Evolutionary conservation across 1,139 yeast genomes (phyloP).

Genomic region (Zygotorulaspora mrakii): DNA sequence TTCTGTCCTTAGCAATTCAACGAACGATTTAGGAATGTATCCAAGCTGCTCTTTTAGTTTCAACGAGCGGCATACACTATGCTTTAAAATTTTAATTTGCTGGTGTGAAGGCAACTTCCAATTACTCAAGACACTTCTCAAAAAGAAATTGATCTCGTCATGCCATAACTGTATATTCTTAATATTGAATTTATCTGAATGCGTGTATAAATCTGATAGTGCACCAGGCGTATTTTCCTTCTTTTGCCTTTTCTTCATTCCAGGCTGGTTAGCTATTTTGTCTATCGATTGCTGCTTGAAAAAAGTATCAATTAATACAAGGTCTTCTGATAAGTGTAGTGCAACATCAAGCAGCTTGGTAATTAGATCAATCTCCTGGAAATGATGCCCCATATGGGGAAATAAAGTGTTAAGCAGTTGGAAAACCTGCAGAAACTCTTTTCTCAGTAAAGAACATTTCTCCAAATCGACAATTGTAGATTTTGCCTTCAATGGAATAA

Average conservation of each 20-base stretch:
- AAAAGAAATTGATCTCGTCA: slow-evolving; percentile 45
- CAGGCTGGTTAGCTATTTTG: slow-evolving; percentile 13
- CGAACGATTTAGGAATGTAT: slow-evolving; percentile 34
- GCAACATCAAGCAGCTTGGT: slow-evolving; percentile 39
- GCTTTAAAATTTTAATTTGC: slow-evolving; percentile 58
- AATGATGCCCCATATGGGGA: slow-evolving; percentile 32
- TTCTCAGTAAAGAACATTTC: slow-evolving; percentile 30
- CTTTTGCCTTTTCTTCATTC: slow-evolving; percentile 39
- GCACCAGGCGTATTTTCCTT: slow-evolving; percentile 44
- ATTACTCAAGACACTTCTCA: slow-evolving; percentile 47
- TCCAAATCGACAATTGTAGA: slow-evolving; percentile 34
- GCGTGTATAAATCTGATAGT: slow-evolving; percentile 68
- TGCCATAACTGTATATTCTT: slow-evolving; percentile 43
- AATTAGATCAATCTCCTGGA: slow-evolving; percentile 36
- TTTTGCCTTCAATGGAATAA: slow-evolving; percentile 45
- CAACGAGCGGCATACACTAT: slow-evolving; percentile 41
- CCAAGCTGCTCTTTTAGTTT: slow-evolving; percentile 29
- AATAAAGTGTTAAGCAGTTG: slow-evolving; percentile 19
- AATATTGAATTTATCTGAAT: slow-evolving; percentile 53
- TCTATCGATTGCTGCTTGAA: slow-evolving; percentile 19
- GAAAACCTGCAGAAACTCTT: slow-evolving; percentile 24
- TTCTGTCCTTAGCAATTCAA: slow-evolving; percentile 46
- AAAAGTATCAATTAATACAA: slow-evolving; percentile 33
- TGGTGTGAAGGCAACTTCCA: slow-evolving; percentile 58
- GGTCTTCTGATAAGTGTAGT: slow-evolving; percentile 33